phyloP scores from a whole-genome alignment of 1,284 basidiomycete genomes.

The Phylloboletellus chloephorus region DNA sequence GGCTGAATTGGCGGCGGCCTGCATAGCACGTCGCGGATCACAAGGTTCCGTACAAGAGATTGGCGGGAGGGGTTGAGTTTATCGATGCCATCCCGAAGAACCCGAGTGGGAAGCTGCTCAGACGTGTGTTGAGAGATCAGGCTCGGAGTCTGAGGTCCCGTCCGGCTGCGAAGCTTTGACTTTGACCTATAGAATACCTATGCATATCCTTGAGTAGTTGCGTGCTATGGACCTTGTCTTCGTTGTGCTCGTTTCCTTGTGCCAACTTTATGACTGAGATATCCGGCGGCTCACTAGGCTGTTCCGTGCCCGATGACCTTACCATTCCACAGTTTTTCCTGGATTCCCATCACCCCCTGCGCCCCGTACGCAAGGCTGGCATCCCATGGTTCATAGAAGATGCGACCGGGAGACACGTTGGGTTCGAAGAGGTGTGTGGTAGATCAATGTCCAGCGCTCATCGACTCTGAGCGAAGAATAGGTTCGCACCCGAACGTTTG shows the following conservation, averaged over 20 bases:
- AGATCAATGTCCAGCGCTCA: neutral
- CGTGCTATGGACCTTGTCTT: too few relatives aligned
- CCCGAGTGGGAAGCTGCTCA: slow-evolving; percentile 60
- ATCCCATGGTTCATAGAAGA: slow-evolving; percentile 66
- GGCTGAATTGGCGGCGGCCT: slow-evolving; percentile 8
- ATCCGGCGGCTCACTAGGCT: slow-evolving; percentile 38
- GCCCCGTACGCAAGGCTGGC: slow-evolving; percentile 41
- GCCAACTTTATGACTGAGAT: slow-evolving; percentile 55
- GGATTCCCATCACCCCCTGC: slow-evolving; percentile 44
- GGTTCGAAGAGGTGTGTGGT: slow-evolving; percentile 45
- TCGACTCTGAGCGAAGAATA: slow-evolving; percentile 19
- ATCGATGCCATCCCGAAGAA: slow-evolving; percentile 68
- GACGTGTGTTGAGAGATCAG: slow-evolving; percentile 40
- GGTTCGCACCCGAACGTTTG: slow-evolving; percentile 48
- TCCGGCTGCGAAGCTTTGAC: slow-evolving; percentile 26
- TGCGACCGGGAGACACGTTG: slow-evolving; percentile 43
- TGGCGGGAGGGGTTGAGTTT: slow-evolving; percentile 65
- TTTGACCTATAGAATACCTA: too few relatives aligned
- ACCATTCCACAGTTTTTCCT: slow-evolving; percentile 73
- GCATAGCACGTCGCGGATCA: slow-evolving; percentile 60
- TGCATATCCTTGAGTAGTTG: too few relatives aligned
- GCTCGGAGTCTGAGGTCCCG: slow-evolving; percentile 23
- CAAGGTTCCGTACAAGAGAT: slow-evolving; percentile 67
- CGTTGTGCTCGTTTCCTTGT: too few relatives aligned
- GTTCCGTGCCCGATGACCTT: slow-evolving; percentile 61